Evolutionary conservation across 1,284 basidiomycete genomes (phyloP).

Genomic region (Crucibulum parvulum): DNA sequence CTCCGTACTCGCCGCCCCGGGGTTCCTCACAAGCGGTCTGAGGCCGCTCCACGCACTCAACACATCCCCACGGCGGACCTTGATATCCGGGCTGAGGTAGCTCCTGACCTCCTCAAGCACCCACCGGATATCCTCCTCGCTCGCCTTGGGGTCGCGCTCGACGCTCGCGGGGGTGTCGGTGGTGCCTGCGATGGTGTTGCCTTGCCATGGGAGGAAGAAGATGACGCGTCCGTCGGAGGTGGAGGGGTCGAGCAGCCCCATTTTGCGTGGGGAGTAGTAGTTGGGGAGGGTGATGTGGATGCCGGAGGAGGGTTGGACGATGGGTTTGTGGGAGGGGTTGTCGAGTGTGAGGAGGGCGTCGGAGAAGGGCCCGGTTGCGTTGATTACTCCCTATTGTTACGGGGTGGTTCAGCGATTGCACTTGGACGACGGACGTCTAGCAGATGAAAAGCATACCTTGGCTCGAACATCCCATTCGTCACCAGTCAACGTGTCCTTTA

Average conservation of each 20-base stretch:
- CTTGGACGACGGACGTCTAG: neutral
- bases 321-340: conserved; percentile 82
- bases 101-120: conserved; percentile 91
- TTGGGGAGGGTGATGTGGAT: conserved; percentile 97
- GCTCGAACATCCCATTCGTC: conserved; percentile 65
- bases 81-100: conserved; percentile 93
- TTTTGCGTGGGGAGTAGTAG: conserved; percentile 95
- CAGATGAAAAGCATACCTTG: conserved; percentile 55
- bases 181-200: conserved; percentile 94
- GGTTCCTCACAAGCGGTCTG: conserved; percentile 89
- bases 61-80: conserved; percentile 96
- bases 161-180: conserved; percentile 89
- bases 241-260: conserved; percentile 95
- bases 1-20: conserved; percentile 81
- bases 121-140: conserved; percentile 97
- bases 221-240: conserved; percentile 98
- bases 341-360: conserved; percentile 91
- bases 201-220: conserved; percentile 99
- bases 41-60: conserved; percentile 95
- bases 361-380: conserved; percentile 95
- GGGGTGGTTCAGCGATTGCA: too few species aligned
- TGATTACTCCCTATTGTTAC: conserved; percentile 80
- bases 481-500: conserved; percentile 87
- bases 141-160: conserved; percentile 80
- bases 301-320: conserved; percentile 94